Base-by-base conservation (phyloP, 345 rosid species). In the Combretum micranthum region DNA sequence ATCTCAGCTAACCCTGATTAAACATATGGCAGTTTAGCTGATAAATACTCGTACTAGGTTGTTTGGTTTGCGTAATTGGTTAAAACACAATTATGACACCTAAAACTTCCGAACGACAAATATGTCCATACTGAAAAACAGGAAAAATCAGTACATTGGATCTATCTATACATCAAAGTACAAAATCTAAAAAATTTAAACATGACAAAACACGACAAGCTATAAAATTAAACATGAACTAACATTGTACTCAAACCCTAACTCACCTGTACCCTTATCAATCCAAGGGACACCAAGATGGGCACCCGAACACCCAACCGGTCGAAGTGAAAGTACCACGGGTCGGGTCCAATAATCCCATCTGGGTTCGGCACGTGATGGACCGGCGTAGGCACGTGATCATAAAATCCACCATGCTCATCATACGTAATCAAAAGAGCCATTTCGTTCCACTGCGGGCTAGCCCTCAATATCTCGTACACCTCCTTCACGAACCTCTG, bases 371-470 rank as follows among this genome's bases (percentile, higher is more conserved):
- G 99, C 52, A 93, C 99, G 39, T 74, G 72, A 1, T 70, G 53
- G 15, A 83, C 85, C 4, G 99, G 99, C 1, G 97, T 87, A 0
- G 99, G 95, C 52, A 90, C 97, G 58, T 93, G 99, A 56, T 93
- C 99, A n/a, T 82, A 93, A 60, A 93, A 89, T 43, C 99, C 99
- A 3, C 99, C 99, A 14, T 89, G 99, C 57, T 93, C 97, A 23
- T 93, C 99, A 47, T 93, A 93, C 3, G 99, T 93, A 10, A 93
- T 87, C 72, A 89, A 25, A 65, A 93, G 26, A 17, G 97, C 99
- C 90, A 75, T 83, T 72, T 93, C 99, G 2, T 90, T 73, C 97
- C 99, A 93, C 85, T 93, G 99, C 12, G 99, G 97, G 52, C 99
- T 93, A 3, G 77, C 76, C 71, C 99, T 67, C 59, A 93, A 66